Conservation (phyloP, 495 filamentous ascomycete genomes). For the Astrocystis sublimbata region DNA sequence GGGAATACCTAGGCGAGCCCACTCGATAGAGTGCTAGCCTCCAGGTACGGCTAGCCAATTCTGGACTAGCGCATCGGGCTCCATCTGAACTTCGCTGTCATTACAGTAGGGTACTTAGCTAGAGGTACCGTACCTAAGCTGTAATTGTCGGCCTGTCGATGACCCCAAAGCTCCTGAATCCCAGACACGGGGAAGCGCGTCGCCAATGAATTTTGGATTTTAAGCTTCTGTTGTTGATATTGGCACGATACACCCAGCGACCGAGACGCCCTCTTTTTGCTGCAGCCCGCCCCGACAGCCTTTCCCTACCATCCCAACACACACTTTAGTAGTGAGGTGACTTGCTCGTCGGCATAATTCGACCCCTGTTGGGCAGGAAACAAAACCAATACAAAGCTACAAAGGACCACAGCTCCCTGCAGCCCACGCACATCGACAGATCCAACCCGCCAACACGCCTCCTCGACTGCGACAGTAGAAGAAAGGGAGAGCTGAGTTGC, state of each 20-base stretch:
- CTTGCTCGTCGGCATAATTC: background rate
- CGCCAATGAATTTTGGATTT: conserved; percentile 23
- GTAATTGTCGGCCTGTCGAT: too few species aligned
- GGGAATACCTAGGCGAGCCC: background rate
- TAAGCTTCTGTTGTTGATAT: conserved; percentile 21
- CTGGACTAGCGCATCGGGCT: conserved; percentile 6
- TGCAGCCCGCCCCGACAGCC: background rate
- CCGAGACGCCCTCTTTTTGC: conserved; percentile 1
- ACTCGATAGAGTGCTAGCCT: background rate
- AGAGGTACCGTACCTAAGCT: too few species aligned
- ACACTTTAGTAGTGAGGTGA: background rate
- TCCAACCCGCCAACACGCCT: background rate
- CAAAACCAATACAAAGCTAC: background rate
- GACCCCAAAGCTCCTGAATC: conserved; percentile 31
- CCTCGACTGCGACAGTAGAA: conserved; percentile 4
- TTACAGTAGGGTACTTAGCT: too few species aligned
- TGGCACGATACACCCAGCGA: background rate
- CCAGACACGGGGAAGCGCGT: conserved; percentile 30
- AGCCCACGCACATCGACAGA: background rate
- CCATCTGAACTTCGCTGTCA: conserved; percentile 9
- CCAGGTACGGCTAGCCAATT: background rate
- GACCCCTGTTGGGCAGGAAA: background rate
- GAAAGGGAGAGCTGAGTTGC: conserved; percentile 17
- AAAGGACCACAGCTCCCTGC: background rate
- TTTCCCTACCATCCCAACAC: background rate